phyloP scores from a whole-genome alignment of 306 rosid genomes.

The Rosa persica region DNA sequence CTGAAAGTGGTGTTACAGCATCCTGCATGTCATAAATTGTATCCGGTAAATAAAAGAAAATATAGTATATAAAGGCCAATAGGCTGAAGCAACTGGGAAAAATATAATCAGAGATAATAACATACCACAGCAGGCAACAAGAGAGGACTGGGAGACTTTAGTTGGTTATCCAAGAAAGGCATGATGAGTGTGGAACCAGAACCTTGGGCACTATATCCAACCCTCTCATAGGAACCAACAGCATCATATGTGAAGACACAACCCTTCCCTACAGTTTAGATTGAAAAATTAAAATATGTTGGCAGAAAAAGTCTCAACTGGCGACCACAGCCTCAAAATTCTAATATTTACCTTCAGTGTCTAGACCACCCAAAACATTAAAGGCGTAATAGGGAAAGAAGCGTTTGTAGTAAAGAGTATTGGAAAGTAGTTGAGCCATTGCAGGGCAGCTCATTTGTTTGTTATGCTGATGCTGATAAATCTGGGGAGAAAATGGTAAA shows the following conservation, averaged over 20 bases:
- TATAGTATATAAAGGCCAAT: background rate
- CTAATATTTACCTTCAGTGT: conserved; percentile 68
- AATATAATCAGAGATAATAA: conserved; percentile 16
- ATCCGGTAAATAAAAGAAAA: background rate
- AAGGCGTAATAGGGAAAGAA: conserved; percentile 95
- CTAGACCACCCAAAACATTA: conserved; percentile 96
- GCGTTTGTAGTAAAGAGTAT: conserved; percentile 93
- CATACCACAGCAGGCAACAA: conserved; percentile 76
- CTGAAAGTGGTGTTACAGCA: conserved; percentile 89
- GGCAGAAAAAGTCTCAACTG: conserved; percentile 13
- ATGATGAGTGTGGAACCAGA: conserved; percentile 93
- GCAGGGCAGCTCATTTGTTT: conserved; percentile 99
- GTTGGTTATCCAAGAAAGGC: conserved; percentile 86
- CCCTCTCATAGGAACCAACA: conserved; percentile 99
- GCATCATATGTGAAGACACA: conserved; percentile 99
- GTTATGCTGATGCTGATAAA: conserved; percentile 95
- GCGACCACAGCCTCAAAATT: conserved; percentile 16
- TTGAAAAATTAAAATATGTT: background rate
- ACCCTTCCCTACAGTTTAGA: conserved; percentile 70
- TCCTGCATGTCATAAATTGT: conserved; percentile 47
- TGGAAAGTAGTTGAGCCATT: conserved; percentile 93
- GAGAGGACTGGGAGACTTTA: conserved; percentile 93
- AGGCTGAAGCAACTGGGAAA: conserved; percentile 19
- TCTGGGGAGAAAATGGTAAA: conserved; percentile 39
- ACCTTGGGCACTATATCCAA: conserved; percentile 95